Conservation (phyloP, 2,329 filamentous ascomycete genomes). For the Volutella citrinella region DNA sequence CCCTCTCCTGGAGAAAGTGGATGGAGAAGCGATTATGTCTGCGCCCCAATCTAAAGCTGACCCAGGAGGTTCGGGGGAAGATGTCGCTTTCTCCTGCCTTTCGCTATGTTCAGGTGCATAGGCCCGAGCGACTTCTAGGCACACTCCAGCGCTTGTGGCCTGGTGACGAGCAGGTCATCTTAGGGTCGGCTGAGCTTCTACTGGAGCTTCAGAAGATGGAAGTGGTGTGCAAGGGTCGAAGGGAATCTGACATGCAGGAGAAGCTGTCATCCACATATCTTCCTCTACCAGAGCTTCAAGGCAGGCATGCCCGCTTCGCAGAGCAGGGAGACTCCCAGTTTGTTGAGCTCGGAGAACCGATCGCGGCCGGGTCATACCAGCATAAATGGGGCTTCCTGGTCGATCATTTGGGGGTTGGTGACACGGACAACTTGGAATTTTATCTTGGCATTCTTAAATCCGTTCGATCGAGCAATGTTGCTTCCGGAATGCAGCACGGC, state of each 20-base stretch:
- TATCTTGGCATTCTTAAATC: constrained; percentile 13
- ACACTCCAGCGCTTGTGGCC: constrained; percentile 11
- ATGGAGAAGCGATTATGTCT: constrained; percentile 8
- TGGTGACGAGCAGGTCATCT: not conserved
- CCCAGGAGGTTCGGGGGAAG: not conserved
- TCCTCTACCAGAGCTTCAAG: constrained; percentile 15
- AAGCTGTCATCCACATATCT: constrained; percentile 10
- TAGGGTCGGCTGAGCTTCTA: constrained; percentile 2
- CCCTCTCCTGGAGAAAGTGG: constrained; percentile 14
- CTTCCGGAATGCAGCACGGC: constrained; percentile 5
- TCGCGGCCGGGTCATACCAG: constrained; percentile 9
- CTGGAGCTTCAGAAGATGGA: constrained; percentile 6
- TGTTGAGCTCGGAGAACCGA: constrained; percentile 11
- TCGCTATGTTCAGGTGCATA: constrained; percentile 10
- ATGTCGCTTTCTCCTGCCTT: constrained; percentile 5
- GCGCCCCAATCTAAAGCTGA: constrained; percentile 5
- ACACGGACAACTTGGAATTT: constrained; percentile 15
- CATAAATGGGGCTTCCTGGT: constrained; percentile 19
- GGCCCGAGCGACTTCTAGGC: constrained; percentile 5
- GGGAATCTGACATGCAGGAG: constrained; percentile 1
- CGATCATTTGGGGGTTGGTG: constrained; percentile 13
- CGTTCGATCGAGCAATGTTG: constrained; percentile 5
- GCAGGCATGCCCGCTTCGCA: constrained; percentile 12
- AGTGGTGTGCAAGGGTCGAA: constrained; percentile 10
- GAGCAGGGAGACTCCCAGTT: constrained; percentile 15